These are phyloP conservation scores for Wickerhamomyces canadensis DNA, from an alignment of 805 yeast species.

Conservation along the genomic window DNA sequence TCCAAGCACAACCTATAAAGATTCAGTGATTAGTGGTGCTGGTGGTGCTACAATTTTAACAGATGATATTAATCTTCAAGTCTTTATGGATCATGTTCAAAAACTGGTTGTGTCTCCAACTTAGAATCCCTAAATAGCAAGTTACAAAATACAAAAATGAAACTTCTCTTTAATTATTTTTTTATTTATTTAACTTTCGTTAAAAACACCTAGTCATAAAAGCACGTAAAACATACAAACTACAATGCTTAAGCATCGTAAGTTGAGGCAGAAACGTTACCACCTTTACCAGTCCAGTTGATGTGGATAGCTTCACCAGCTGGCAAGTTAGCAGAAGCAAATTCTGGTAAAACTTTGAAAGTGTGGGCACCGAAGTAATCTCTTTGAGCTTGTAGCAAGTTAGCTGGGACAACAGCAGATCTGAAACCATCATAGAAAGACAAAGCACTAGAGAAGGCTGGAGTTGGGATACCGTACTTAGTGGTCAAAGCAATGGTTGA, in stretches of 20 bases:
- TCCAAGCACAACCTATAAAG: slow-evolving; percentile 77
- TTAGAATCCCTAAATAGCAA: slow-evolving; percentile 12
- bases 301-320: slow-evolving; percentile 82
- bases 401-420: slow-evolving; percentile 92
- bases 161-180: no score
- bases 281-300: slow-evolving; percentile 99
- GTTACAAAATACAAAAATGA: neutral
- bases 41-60: slow-evolving; percentile 82
- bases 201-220: neutral
- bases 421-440: slow-evolving; percentile 99
- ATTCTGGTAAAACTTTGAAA: slow-evolving; percentile 89
- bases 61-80: slow-evolving; percentile 92
- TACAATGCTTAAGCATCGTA: slow-evolving; percentile 66
- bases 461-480: slow-evolving; percentile 89
- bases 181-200: neutral
- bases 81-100: slow-evolving; percentile 91
- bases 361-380: slow-evolving; percentile 99
- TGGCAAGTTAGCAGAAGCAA: slow-evolving; percentile 71
- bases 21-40: slow-evolving; percentile 36
- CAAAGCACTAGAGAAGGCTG: slow-evolving; percentile 95
- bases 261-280: slow-evolving; percentile 92
- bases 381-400: slow-evolving; percentile 98
- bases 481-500: slow-evolving; percentile 72
- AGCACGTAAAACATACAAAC: neutral
- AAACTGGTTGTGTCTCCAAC: slow-evolving; percentile 63